Conservation (phyloP, 225 moss, liverwort and hornwort genomes). For the Polytrichum commune region DNA sequence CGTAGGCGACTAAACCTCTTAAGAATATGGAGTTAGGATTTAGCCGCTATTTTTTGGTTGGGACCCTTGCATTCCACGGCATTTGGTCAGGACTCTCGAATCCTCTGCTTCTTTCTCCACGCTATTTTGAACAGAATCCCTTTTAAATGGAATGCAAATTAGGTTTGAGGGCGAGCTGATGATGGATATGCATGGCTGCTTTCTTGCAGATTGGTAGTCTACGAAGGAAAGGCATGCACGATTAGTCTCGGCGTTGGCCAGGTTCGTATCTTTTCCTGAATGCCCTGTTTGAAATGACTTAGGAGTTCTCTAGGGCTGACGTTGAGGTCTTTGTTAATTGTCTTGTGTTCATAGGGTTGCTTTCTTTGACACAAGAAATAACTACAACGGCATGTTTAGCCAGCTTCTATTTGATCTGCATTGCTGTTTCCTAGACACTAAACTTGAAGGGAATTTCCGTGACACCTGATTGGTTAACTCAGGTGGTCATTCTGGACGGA, state of each 20-base stretch:
- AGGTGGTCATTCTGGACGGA: conserved; percentile 77
- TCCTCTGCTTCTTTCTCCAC: neutral
- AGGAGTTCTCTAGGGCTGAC: neutral
- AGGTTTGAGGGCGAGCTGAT: neutral
- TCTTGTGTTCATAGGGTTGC: neutral
- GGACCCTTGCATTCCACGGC: neutral
- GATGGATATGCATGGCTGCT: conserved; percentile 4
- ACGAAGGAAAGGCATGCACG: conserved; percentile 31
- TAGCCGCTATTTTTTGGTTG: neutral
- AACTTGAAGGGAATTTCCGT: too few species aligned
- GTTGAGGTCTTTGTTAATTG: neutral
- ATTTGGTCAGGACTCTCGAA: too few species aligned
- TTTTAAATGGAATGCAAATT: neutral
- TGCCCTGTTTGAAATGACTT: neutral
- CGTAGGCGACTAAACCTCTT: conserved; percentile 24
- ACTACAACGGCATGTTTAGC: neutral
- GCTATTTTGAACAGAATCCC: neutral
- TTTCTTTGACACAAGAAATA: neutral
- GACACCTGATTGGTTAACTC: neutral
- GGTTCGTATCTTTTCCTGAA: conserved; percentile 16
- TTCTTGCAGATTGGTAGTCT: conserved; percentile 37
- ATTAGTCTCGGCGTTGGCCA: conserved; percentile 49
- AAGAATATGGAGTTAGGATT: too few species aligned
- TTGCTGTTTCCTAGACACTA: too few species aligned
- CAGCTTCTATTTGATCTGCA: neutral